Conservation (phyloP, 345 rosid genomes). For the Combretum micranthum region DNA sequence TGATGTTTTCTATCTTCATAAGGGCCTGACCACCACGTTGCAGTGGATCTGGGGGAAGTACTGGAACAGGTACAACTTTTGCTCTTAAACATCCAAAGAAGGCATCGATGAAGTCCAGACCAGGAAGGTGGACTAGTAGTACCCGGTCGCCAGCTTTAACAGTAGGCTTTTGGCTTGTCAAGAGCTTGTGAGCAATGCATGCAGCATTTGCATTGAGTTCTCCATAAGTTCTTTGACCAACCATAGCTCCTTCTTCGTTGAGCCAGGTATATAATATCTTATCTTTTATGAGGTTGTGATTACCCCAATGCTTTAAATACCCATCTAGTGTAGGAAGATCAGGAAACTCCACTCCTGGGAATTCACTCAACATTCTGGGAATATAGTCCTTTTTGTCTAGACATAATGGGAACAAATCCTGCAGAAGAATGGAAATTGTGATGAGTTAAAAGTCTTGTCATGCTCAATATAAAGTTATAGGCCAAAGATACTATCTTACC, state of each 20-base stretch:
- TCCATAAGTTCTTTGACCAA: slow-evolving; percentile 34
- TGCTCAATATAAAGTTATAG: background rate
- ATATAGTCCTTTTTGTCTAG: slow-evolving; percentile 13
- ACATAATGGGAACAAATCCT: slow-evolving; percentile 43
- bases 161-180: slow-evolving; percentile 36
- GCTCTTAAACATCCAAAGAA: slow-evolving; percentile 71
- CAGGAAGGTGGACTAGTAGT: slow-evolving; percentile 52
- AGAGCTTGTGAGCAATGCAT: slow-evolving; percentile 41
- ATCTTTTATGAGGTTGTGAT: slow-evolving; percentile 21
- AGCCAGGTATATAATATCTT: slow-evolving; percentile 53
- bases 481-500: slow-evolving; percentile 20
- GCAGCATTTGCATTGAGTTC: slow-evolving; percentile 45
- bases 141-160: slow-evolving; percentile 57
- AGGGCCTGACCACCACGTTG: slow-evolving; percentile 77
- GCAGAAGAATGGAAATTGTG: slow-evolving; percentile 10
- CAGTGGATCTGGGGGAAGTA: slow-evolving; percentile 61
- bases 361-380: slow-evolving; percentile 29
- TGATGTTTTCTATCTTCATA: slow-evolving; percentile 53
- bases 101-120: slow-evolving; percentile 57
- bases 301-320: slow-evolving; percentile 60
- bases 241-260: slow-evolving; percentile 39
- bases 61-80: slow-evolving; percentile 57
- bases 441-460: background rate
- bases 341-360: slow-evolving; percentile 44
- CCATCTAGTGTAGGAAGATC: slow-evolving; percentile 43